Evolutionary conservation across 352 stramenopile genomes (phyloP), one percentile per base, ranked within the genome.

Genomic region (Phytopythium montanum): DNA sequence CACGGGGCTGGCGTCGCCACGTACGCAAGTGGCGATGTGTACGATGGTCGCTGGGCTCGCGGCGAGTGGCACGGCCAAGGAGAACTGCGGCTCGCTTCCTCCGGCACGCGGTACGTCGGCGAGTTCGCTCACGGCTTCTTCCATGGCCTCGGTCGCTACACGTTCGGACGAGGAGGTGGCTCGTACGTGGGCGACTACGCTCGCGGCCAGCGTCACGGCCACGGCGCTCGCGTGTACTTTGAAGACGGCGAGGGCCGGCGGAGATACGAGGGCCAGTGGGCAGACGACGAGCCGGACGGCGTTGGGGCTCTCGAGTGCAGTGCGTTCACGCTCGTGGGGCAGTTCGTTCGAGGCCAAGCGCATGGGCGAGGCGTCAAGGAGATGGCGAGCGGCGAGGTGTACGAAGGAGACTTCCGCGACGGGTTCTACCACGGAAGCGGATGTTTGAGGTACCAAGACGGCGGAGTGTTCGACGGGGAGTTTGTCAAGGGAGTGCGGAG

Each of bases 211-310:
- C 72, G 80, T 0, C 77, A 91, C 29, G 85, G 85, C 49, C 77
- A 82, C 48, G 85, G 83, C 18, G 53, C 78, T 12, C 79, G 85
- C 7, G 66, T 79, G 26, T 93, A 88, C 64, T 74, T 71, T 23
- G 68, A 69, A 10, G 48, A 65, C 0, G 65, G 67, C 50, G 56
- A 50, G 13, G 75, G 73, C 14, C 62, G 54, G 26, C 50, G 59
- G 42, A 60, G 60, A 33, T 95, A 93, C 59, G 83, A 95, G 59
- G 85, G 85, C 39, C 65, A 83, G 23, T 95, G 81, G 81, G 41
- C 52, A 10, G 62, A 90, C 23, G 78, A 90, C 53, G 68, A 76
- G 38, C 76, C 79, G 51, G 58, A 89, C 25, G 83, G 83, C 10
- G 64, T 76, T 18, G 83, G 81, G 2, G 70, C 87, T 4, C 64